phyloP scores from a whole-genome alignment of 139 green algal genomes.

The Tetradesmus obliquus region DNA sequence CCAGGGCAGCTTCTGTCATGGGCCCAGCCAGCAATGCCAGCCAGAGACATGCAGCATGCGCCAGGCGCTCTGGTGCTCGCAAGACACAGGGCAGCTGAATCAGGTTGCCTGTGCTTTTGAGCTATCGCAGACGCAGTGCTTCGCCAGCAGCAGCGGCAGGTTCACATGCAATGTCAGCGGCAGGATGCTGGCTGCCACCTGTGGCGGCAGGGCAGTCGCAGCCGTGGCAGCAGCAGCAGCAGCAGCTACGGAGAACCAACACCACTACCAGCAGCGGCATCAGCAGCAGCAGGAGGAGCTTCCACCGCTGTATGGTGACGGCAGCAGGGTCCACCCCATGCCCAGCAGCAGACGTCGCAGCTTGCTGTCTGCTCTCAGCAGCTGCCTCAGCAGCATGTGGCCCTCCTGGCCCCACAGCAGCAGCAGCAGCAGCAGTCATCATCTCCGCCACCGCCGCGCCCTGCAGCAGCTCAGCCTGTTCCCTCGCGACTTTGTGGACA shows the following conservation, averaged over 20 bases:
- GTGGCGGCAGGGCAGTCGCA: background rate
- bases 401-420: background rate
- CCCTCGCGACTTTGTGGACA: background rate
- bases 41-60: conserved; percentile 11
- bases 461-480: conserved; percentile 30
- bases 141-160: background rate
- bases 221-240: background rate
- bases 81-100: background rate
- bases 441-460: background rate
- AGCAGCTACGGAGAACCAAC: background rate
- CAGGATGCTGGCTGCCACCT: conserved; percentile 2
- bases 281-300: background rate
- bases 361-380: conserved; percentile 6
- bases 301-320: too few relatives aligned
- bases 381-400: background rate
- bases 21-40: background rate
- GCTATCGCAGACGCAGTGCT: background rate
- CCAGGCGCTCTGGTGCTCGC: background rate
- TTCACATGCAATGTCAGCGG: conserved; percentile 31
- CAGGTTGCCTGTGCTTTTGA: background rate
- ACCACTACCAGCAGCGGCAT: background rate
- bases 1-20: background rate
- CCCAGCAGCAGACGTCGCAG: background rate
- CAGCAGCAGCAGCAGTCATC: background rate
- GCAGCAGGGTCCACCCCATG: background rate